phyloP scores from a whole-genome alignment of 2,329 filamentous ascomycete genomes.

The Knoxdaviesia capensis region DNA sequence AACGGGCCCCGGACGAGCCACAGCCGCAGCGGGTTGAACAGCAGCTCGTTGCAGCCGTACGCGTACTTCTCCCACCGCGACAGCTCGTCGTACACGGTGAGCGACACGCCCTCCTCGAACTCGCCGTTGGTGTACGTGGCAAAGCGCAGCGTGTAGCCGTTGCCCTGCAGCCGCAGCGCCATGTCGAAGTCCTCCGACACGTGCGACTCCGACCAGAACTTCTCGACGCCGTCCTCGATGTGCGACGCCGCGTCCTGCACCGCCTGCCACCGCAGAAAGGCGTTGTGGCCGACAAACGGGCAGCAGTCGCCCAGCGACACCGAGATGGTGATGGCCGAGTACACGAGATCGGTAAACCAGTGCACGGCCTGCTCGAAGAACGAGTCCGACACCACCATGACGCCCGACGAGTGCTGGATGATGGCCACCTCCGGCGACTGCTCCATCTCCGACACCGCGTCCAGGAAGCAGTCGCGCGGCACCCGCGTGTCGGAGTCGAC shows the following conservation, averaged over 20 bases:
- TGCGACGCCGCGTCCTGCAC: constrained; percentile 15
- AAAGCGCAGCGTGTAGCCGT: constrained; percentile 46
- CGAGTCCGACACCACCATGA: constrained; percentile 55
- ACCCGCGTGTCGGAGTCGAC: constrained; percentile 52
- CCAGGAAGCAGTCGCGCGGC: constrained; percentile 45
- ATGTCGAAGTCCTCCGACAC: constrained; percentile 68
- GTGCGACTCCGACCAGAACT: constrained; percentile 57
- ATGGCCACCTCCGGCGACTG: constrained; percentile 49
- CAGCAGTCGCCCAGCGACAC: constrained; percentile 53
- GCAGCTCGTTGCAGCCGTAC: constrained; percentile 49
- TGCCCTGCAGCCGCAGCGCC: constrained; percentile 48
- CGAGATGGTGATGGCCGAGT: constrained; percentile 50
- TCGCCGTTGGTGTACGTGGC: constrained; percentile 48
- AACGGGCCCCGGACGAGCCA: constrained; percentile 45
- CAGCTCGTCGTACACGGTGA: constrained; percentile 55
- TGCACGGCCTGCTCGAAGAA: constrained; percentile 58
- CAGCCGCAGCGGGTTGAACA: constrained; percentile 44
- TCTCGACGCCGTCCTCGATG: constrained; percentile 31
- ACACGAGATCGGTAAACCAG: constrained; percentile 64
- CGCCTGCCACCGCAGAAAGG: constrained; percentile 45
- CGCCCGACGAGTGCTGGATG: constrained; percentile 51
- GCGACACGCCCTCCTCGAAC: constrained; percentile 54
- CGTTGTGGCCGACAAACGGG: constrained; percentile 63
- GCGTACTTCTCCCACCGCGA: constrained; percentile 57
- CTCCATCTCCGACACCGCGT: constrained; percentile 54